Base-by-base conservation (phyloP, 108 stramenopile genomes). In the Phaeodactylum tricornutum region DNA sequence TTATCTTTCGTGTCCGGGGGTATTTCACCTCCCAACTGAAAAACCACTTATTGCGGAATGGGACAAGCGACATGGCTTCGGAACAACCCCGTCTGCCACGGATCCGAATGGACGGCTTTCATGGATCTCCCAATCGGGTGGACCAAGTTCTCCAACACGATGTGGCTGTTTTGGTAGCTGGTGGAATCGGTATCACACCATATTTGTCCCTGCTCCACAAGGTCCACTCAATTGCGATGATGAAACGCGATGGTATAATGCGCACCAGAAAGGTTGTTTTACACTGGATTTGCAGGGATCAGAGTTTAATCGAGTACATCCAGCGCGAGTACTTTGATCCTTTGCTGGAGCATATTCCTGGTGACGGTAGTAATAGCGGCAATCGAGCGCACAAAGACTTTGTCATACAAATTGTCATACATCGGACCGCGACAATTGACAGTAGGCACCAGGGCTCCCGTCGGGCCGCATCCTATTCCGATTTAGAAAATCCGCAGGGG, bases 271-370 rank as follows among this genome's bases (percentile, higher is more conserved):
- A 44, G 8, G 42, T 81, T 16, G 54, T 50, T 7, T 23, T 81
- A 2, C 75, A 76, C 34, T 81, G 79, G 79, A 47, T 81, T 0
- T 81, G 79, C 44, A 72, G 79, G 12, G 79, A 81, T 40, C 19
- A 21, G n/a, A 28, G 34, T 17, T 46, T 81, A 26, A 53, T 77
- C 31, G 43, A 61, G 12, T 67, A 64, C 34, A 52, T 73, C 11
- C 43, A 51, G 12, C 57, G 49, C 19, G 62, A 74, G 34, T 79
- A 79, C 37, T 64, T 74, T 39, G 53, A 53, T 31, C 53, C 43
- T 24, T 11, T 59, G 1, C 17, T 40, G 24, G 27, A 28, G 11
- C 19, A 42, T 14, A 15, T 6, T 14, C n/a, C n/a, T 28, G 27
- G 38, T 20, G 39, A 41, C 9, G 16, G 21, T 20, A n/a, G n/a